Conservation (phyloP, 176 grass and related monocot genomes). For the Oryza glaberrima region DNA sequence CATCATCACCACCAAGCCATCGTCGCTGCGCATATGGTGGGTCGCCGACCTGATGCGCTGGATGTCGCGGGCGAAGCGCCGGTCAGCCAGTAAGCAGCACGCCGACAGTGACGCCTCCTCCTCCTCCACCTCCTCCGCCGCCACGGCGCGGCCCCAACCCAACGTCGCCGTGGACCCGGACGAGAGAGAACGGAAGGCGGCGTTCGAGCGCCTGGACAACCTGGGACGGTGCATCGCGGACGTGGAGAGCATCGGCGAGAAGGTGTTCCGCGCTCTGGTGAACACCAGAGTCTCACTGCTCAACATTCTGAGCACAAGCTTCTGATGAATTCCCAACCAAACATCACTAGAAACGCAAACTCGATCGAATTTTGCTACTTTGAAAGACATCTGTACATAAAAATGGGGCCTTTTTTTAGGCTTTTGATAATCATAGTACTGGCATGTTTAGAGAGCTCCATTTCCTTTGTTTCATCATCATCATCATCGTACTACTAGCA, state of each 20-base stretch:
- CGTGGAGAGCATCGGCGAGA: constrained; percentile 63
- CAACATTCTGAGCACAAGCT: constrained; percentile 76
- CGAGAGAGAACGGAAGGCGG: constrained; percentile 54
- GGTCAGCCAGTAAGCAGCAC: constrained; percentile 54
- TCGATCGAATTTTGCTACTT: background rate
- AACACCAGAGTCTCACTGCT: constrained; percentile 85
- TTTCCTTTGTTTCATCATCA: background rate
- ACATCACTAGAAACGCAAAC: background rate
- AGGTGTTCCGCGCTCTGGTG: constrained; percentile 66
- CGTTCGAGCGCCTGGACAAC: constrained; percentile 56
- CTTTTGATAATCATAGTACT: background rate
- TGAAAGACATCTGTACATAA: background rate
- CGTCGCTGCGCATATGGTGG: constrained; percentile 68
- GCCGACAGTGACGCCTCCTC: background rate
- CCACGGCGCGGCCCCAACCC: background rate
- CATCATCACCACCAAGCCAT: constrained; percentile 37
- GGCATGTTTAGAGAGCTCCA: background rate
- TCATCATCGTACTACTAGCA: background rate
- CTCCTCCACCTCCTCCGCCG: background rate
- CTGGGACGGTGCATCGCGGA: constrained; percentile 59
- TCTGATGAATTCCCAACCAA: constrained; percentile 37
- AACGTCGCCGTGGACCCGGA: constrained; percentile 40
- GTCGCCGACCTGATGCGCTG: constrained; percentile 70
- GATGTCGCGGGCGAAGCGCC: constrained; percentile 65
- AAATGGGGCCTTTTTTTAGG: background rate